Evolutionary conservation across 2,329 filamentous ascomycete species (phyloP), one percentile per base, ranked within the genome.

Genomic region (Elsinoe necatrix): DNA sequence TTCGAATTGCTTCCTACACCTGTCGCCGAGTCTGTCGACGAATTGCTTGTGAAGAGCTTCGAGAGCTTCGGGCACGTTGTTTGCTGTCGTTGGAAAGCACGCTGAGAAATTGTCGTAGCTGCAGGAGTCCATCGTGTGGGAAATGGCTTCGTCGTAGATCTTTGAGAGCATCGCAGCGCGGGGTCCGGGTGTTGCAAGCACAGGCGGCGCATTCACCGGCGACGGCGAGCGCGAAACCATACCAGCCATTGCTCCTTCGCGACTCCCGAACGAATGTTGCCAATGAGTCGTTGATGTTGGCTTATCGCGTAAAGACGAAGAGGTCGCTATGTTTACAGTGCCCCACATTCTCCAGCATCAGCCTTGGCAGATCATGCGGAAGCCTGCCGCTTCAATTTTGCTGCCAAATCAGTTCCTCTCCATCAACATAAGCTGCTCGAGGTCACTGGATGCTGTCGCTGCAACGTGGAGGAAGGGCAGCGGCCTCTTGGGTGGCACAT

Each of bases 21-120:
- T 75, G 60, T 78, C 76, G 61, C 82, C 79, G 54, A 85, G 67
- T 62, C 82, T 77, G 52, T 75, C 74, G 41, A 80, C 79, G 61
- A 85, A 75, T 61, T 84, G 79, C 55, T 76, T 72, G 70, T 81
- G 80, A 20, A 85, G 71, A 3, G 74, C 73, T 63, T 81, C 77
- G 57, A 85, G 64, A 41, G 75, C 76, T 23, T 76, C 77, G 1
- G 80, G 77, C 9, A 79, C 79, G 63, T 82, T 73, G 63, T 74
- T 71, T 16, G 81, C 79, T 1, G 81, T 77, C 0, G 82, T 85
- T 0, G 82, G 82, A 61, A 85, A 85, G 63, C 82, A 85, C 21
- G 79, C 72, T 0, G 80, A 75, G 66, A 85, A 85, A 63, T 83
- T 84, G 50, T 73, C 71, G 65, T 82, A 79, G 8, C 76, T 80